Evolutionary conservation across 208 protist species (phyloP), one percentile per base, ranked within the genome.

Genomic region (Kentomonas sorsogonicus): DNA sequence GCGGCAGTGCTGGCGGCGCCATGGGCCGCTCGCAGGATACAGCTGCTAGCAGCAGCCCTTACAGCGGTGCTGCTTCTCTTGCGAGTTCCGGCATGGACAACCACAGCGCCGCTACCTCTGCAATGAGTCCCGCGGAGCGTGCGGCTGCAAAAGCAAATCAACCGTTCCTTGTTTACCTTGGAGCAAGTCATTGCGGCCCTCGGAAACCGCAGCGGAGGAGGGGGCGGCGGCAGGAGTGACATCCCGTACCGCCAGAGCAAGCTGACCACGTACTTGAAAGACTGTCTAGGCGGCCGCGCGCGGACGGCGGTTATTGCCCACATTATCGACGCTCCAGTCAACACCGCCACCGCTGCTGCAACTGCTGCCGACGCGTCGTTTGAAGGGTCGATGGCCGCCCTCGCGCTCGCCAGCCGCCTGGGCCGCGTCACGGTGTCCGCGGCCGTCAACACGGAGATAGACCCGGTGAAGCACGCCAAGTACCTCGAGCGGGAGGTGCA

Each of bases 261-360:
- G 59, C 77, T 97, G 23, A 96, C 95, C n/a, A 83, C 67, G 47
- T 52, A 96, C n/a, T 70, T 98, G n/a, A 96, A 95, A 58, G 80
- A 80, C 23, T 76, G 63, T 36, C 59, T 94, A 1, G 89, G 86
- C 40, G 88, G 91, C 0, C 68, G 63, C 33, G 79, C 84, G 39
- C 77, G 74, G 48, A 97, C 90, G n/a, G 62, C 73, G 13, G 65
- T 97, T 36, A 80, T 98, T 26, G 87, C 89, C 16, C 95, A 97
- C 65, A 60, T 97, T 3, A 86, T 74, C 79, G 60, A 69, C 31
- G 26, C n/a, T n/a, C n/a, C n/a, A n/a, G n/a, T n/a, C n/a, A n/a
- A n/a, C n/a, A n/a, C n/a, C n/a, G n/a, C n/a, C n/a, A n/a, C n/a
- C n/a, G n/a, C n/a, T n/a, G n/a, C n/a, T n/a, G n/a, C n/a, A n/a